Conservation (phyloP, 495 filamentous ascomycete genomes). For the Penicillium longicatenatum region DNA sequence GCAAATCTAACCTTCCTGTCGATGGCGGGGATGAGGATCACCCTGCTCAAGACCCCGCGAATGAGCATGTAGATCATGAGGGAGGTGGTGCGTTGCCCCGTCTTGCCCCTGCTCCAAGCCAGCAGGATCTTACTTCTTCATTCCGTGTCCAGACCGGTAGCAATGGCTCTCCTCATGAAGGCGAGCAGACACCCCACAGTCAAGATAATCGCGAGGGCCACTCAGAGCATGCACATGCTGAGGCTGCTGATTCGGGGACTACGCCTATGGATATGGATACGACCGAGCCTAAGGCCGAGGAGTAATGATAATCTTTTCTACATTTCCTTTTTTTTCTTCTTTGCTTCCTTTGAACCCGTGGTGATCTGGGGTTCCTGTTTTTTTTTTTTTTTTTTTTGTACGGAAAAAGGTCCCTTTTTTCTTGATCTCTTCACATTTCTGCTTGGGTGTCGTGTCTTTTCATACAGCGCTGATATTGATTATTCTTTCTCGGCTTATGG, state of each 20-base stretch:
- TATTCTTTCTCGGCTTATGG: neutral
- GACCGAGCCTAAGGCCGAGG: conserved; percentile 4
- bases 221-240: conserved; percentile 21
- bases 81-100: conserved; percentile 32
- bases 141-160: conserved; percentile 42
- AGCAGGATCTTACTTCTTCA: conserved; percentile 44
- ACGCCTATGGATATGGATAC: conserved; percentile 13
- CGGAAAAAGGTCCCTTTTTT: neutral
- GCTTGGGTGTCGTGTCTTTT: neutral
- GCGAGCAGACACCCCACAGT: conserved; percentile 31
- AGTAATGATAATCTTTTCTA: neutral
- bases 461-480: neutral
- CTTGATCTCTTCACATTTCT: neutral
- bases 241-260: conserved; percentile 26
- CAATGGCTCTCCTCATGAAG: conserved; percentile 30
- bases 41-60: conserved; percentile 22
- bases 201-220: conserved; percentile 27
- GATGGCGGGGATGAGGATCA: conserved; percentile 31
- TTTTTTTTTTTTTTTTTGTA: neutral
- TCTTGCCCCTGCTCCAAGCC: conserved; percentile 42
- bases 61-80: conserved; percentile 22
- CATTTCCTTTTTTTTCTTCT: neutral
- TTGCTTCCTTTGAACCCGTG: neutral
- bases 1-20: conserved; percentile 41
- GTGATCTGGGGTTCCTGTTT: neutral